These are phyloP conservation scores for Pichia membranifaciens DNA, from an alignment of 805 yeast species.

Conservation along the genomic window DNA sequence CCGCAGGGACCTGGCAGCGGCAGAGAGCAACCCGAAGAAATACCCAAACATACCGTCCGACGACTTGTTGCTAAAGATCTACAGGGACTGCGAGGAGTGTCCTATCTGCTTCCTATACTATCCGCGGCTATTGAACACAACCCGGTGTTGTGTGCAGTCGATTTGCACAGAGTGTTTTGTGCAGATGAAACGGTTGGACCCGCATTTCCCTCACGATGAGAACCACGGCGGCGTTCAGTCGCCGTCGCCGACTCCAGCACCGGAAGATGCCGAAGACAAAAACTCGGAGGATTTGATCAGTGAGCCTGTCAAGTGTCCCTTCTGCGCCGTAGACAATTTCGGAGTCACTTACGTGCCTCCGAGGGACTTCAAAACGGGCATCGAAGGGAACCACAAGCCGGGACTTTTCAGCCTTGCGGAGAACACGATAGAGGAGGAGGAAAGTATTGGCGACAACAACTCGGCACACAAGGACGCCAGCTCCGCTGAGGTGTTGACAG, in stretches of 20 bases:
- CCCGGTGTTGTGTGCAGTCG: conserved; percentile 88
- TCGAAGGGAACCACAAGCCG: conserved; percentile 48
- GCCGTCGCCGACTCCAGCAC: no score
- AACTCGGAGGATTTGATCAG: conserved; percentile 66
- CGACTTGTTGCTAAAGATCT: conserved; percentile 51
- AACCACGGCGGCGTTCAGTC: no score
- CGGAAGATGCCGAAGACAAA: conserved; percentile 17
- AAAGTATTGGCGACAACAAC: not conserved
- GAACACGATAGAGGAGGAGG: conserved; percentile 22
- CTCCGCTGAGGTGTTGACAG: conserved; percentile 2
- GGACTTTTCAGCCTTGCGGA: conserved; percentile 28
- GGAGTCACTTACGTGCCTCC: conserved; percentile 80
- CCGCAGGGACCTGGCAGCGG: conserved; percentile 26
- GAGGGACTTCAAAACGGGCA: conserved; percentile 44
- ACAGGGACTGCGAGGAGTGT: conserved; percentile 71
- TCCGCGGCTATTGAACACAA: conserved; percentile 69
- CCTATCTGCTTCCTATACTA: conserved; percentile 90
- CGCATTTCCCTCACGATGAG: conserved; percentile 87
- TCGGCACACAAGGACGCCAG: conserved; percentile 8
- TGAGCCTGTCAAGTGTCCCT: conserved; percentile 89
- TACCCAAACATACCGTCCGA: conserved; percentile 34
- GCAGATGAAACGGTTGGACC: conserved; percentile 84
- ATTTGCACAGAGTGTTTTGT: conserved; percentile 97
- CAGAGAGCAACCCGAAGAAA: conserved; percentile 21
- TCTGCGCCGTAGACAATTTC: conserved; percentile 81